Evolutionary conservation across 1,139 yeast species (phyloP).

Genomic region (Tardiomyces depauwii): DNA sequence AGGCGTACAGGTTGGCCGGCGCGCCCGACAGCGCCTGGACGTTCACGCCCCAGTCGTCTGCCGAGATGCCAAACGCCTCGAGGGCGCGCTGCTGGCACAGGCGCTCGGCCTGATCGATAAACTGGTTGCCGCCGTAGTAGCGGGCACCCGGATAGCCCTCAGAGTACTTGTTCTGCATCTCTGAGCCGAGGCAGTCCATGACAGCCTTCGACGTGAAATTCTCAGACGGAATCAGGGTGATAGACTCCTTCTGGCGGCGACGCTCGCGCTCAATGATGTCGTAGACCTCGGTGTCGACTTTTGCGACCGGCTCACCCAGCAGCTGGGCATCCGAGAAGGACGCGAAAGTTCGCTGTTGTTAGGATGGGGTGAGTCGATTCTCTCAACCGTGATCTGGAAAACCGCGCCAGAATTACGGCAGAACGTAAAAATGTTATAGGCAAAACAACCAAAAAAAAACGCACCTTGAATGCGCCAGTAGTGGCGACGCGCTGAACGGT

Average conservation of each 20-base stretch:
- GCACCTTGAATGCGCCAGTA: too few relatives aligned
- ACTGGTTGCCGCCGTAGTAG: slow-evolving; percentile 95
- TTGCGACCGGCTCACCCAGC: slow-evolving; percentile 16
- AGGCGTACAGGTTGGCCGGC: slow-evolving; percentile 94
- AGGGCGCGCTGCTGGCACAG: slow-evolving; percentile 91
- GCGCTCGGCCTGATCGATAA: slow-evolving; percentile 85
- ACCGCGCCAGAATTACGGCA: too few relatives aligned
- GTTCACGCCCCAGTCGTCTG: slow-evolving; percentile 94
- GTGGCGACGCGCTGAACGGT: too few relatives aligned
- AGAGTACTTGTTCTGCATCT: slow-evolving; percentile 94
- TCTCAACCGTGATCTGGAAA: too few relatives aligned
- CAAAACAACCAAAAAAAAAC: too few relatives aligned
- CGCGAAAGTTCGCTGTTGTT: too few relatives aligned
- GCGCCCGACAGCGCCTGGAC: slow-evolving; percentile 95
- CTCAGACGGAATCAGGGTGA: slow-evolving; percentile 91
- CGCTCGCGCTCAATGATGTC: slow-evolving; percentile 77
- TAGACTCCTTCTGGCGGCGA: slow-evolving; percentile 88
- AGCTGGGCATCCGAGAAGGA: background rate
- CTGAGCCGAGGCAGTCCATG: slow-evolving; percentile 93
- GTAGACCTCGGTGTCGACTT: slow-evolving; percentile 26
- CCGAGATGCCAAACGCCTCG: slow-evolving; percentile 66
- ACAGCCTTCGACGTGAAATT: slow-evolving; percentile 96
- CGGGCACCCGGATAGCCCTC: slow-evolving; percentile 98
- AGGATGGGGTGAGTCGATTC: background rate
- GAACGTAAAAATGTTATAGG: too few relatives aligned